phyloP scores from a whole-genome alignment of 2,329 filamentous ascomycete genomes.

The Pyricularia grisea region DNA sequence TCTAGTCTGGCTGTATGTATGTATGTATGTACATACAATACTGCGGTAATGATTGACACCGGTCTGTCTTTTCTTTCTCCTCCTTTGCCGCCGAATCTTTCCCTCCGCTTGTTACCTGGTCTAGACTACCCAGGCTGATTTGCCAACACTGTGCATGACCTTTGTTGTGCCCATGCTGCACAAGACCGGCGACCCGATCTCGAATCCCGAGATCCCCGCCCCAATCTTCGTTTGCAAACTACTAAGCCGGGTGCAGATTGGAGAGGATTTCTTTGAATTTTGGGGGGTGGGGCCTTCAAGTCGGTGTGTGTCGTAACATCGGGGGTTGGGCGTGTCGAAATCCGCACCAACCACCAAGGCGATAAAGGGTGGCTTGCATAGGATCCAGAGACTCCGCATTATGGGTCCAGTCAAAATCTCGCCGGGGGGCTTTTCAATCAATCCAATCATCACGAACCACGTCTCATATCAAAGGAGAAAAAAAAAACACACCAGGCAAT shows the following conservation, averaged over 20 bases:
- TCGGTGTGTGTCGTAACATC: background rate
- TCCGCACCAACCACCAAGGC: conserved; percentile 2
- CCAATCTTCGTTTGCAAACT: background rate
- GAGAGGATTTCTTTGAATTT: background rate
- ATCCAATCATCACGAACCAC: conserved; percentile 8
- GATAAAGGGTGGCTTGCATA: background rate
- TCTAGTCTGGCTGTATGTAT: background rate
- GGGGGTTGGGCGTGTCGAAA: background rate
- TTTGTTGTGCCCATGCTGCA: background rate
- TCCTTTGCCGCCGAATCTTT: background rate
- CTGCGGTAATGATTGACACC: background rate
- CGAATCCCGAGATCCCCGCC: background rate
- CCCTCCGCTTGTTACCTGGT: background rate
- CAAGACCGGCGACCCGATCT: background rate
- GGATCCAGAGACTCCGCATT: background rate
- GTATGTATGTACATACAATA: too few relatives aligned
- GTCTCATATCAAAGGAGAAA: conserved; percentile 5
- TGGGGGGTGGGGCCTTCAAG: background rate
- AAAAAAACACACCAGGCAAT: conserved; percentile 3
- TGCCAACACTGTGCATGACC: background rate
- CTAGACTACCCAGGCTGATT: background rate
- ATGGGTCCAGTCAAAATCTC: background rate
- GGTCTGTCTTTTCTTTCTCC: background rate
- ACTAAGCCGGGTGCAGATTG: background rate
- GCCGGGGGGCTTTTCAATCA: background rate